Base-by-base conservation (phyloP, 495 filamentous ascomycete species). In the Penicillium coffeae region DNA sequence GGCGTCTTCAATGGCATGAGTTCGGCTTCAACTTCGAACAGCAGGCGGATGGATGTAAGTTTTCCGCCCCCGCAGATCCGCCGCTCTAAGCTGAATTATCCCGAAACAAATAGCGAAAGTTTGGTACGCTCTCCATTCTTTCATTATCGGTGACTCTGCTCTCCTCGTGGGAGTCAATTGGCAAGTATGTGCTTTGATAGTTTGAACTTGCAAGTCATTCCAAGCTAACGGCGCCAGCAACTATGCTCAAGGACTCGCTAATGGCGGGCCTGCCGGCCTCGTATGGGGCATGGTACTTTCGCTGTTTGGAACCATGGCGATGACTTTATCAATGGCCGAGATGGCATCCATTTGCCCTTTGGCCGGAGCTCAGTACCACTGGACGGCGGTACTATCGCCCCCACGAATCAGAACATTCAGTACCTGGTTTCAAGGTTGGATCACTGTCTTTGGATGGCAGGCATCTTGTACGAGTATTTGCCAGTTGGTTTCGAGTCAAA, bases 401-500 rank as follows among this genome's bases (percentile, higher is more conserved):
- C 50, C 50, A 8, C 18, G 36, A 5, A 55, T 56, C 16, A 42
- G 40, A 42, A 37, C 45, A 32, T 60, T 65, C 38, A 54, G 40
- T 32, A 63, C 51, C 9, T 65, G 54, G 53, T 51, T 65, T 40
- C 59, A 60, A 42, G 62, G 62, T 8, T 58, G 55, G 58, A 52
- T 75, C 35, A 71, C 70, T 2, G 52, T 63, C 10, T 66, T 76
- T 45, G 65, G 64, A 38, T 74, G 74, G 70, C 64, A 69, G 47
- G 64, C 62, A 8, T 47, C 63, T 15, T 30, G 62, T 13, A 55
- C 71, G 1, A 63, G 58, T 20, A 60, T 62, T 20, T 63, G 66
- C 27, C 69, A 64, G 41, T 44, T 75, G 3, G 42, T 64, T 0
- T 71, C 59, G 8, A 69, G 56, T 6, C 58, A 72, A 49, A 71